These are phyloP conservation scores for Dillenia turbinata DNA, from an alignment of 164 flowering plant species.

Conservation along the genomic window DNA sequence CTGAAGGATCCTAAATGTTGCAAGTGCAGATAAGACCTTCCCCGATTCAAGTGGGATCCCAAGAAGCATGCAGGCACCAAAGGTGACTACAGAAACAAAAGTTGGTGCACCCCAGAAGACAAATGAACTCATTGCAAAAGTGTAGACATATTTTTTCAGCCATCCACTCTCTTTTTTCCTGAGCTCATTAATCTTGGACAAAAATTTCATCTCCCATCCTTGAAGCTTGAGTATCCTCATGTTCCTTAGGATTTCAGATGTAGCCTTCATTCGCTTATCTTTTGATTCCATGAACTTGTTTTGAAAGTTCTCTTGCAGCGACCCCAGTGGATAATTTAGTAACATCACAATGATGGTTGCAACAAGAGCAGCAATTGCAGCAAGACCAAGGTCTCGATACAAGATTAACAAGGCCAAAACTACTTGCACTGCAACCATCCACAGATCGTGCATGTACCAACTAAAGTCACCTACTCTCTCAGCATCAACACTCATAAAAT, in stretches of 20 bases:
- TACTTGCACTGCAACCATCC: slow-evolving; percentile 39
- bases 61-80: slow-evolving; percentile 35
- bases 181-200: slow-evolving; percentile 33
- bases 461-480: slow-evolving; percentile 37
- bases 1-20: slow-evolving; percentile 50
- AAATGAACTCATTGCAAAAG: slow-evolving; percentile 26
- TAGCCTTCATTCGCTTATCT: slow-evolving; percentile 49
- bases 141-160: slow-evolving; percentile 34
- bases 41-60: slow-evolving; percentile 50
- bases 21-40: slow-evolving; percentile 43
- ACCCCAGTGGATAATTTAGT: slow-evolving; percentile 43
- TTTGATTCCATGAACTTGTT: slow-evolving; percentile 45
- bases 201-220: slow-evolving; percentile 59
- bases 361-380: slow-evolving; percentile 27
- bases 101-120: slow-evolving; percentile 44
- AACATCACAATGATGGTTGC: slow-evolving; percentile 34
- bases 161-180: slow-evolving; percentile 36
- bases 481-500: slow-evolving; percentile 51
- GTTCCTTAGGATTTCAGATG: slow-evolving; percentile 46
- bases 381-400: slow-evolving; percentile 32
- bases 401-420: slow-evolving; percentile 34
- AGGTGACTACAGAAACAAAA: slow-evolving; percentile 43
- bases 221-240: slow-evolving; percentile 63
- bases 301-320: slow-evolving; percentile 41
- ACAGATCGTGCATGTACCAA: slow-evolving; percentile 40